Evolutionary conservation across 1,284 basidiomycete species (phyloP), one percentile per base, ranked within the genome.

Genomic region (Rugosomyces carneus): DNA sequence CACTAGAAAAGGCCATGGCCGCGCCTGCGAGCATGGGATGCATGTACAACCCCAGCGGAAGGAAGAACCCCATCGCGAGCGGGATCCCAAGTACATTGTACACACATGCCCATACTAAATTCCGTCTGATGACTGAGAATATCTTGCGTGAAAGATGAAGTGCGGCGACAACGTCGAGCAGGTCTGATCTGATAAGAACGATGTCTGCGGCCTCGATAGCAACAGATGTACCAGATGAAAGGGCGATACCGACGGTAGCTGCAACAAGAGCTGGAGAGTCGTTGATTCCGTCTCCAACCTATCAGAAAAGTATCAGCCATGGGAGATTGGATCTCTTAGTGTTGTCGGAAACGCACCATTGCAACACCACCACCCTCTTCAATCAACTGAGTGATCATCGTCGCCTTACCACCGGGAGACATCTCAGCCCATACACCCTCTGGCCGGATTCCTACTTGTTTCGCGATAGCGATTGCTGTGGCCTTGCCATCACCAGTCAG

Each of bases 201-300:
- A 99, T 87, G 65, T 96, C 93, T 6, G 96, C 96, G 0, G 96
- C 95, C 70, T 98, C 95, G 50, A 99, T 88, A 2, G 96, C 96
- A 31, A 99, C 91, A 19, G 93, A 94, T 5, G 96, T 94, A 18
- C 96, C 96, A 0, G 91, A 91, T 15, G 90, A 92, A 0, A 99
- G 79, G 0, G 96, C 96, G 52, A 99, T 95, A 19, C 96, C 96
- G 24, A 99, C 87, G 1, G 92, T 91, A 0, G 95, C 91, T 1
- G 89, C 90, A 13, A 95, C 94, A 1, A 99, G 82, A 1, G 95
- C 96, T 0, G 94, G 95, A 0, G 93, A 95, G 63, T 99, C 96
- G 65, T 99, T 99, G 70, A 99, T 96, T 15, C 96, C 96, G 64
- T 99, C 96, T 16, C 96, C 96, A 40, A 99, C 92, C 92, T 93